A percentile compares a stretch with the other conserved stretches of the same genome.
phyloP scores from a whole-genome alignment of 441 rosid species.

The Pelargonium citronellum region DNA sequence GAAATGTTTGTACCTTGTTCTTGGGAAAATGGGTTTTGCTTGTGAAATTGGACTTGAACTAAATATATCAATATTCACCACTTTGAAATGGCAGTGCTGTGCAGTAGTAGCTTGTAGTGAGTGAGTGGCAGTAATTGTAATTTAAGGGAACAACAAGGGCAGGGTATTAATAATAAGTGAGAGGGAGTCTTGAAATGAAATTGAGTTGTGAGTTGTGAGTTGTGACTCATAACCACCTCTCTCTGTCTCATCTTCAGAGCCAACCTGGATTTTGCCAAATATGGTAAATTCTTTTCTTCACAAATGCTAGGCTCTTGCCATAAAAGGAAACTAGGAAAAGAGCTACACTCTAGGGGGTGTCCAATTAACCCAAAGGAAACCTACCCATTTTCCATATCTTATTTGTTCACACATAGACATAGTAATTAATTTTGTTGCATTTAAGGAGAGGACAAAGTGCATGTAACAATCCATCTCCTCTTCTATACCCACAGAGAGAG shows the following conservation, averaged over 20 bases:
- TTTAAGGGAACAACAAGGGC: slow-evolving; percentile 19
- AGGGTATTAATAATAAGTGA: background rate
- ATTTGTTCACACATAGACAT: too few species aligned
- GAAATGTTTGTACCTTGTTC: background rate
- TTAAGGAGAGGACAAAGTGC: background rate
- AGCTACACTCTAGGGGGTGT: too few species aligned
- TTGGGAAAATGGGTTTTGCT: background rate
- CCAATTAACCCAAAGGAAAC: too few species aligned
- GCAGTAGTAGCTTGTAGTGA: background rate
- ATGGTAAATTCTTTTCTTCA: slow-evolving; percentile 11
- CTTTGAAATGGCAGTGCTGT: background rate
- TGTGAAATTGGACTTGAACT: background rate
- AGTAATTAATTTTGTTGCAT: background rate
- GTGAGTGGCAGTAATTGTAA: slow-evolving; percentile 23
- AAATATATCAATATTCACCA: background rate
- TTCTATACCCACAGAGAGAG: background rate
- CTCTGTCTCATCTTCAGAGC: slow-evolving; percentile 36
- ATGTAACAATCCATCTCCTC: background rate
- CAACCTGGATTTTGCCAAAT: slow-evolving; percentile 30
- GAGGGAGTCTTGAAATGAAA: too few species aligned
- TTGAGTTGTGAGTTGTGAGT: background rate
- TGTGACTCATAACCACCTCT: slow-evolving; percentile 40
- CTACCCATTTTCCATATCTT: too few species aligned
- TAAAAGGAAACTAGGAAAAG: slow-evolving; percentile 6
- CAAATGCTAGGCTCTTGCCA: slow-evolving; percentile 16